These are phyloP conservation scores for Mytilinidion resinicola DNA, from an alignment of 495 filamentous ascomycete genomes.

Conservation along the genomic window DNA sequence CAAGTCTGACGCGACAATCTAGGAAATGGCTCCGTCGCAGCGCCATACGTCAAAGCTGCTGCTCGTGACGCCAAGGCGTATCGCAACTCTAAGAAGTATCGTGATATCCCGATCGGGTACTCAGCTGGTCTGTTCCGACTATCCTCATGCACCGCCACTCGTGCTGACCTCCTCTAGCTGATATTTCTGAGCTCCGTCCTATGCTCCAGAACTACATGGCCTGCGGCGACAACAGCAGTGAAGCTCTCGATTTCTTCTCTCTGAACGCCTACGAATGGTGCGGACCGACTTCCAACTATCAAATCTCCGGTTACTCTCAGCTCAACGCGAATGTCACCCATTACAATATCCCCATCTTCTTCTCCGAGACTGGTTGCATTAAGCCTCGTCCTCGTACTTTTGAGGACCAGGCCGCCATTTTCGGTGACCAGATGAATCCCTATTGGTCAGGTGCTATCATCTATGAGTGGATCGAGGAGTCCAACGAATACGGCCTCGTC, in stretches of 20 bases:
- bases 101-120: constrained; percentile 79
- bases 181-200: constrained; percentile 72
- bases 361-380: constrained; percentile 47
- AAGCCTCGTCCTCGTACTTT: constrained; percentile 61
- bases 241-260: constrained; percentile 75
- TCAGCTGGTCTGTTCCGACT: constrained; percentile 48
- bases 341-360: constrained; percentile 62
- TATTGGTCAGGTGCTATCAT: constrained; percentile 80
- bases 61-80: constrained; percentile 77
- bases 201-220: constrained; percentile 86
- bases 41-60: constrained; percentile 77
- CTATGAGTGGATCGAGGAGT: constrained; percentile 87
- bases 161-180: constrained; percentile 41
- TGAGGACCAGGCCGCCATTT: constrained; percentile 69
- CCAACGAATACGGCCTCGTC: constrained; percentile 79
- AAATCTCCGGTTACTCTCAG: constrained; percentile 60
- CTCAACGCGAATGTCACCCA: constrained; percentile 53
- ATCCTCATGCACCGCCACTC: neutral
- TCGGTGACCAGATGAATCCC: constrained; percentile 61
- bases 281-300: constrained; percentile 50
- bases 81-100: constrained; percentile 69
- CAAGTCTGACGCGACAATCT: constrained; percentile 18
- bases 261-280: constrained; percentile 92
- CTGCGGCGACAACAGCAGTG: constrained; percentile 60
- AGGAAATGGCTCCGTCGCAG: constrained; percentile 55